These are phyloP conservation scores for Yamadazyma ubonensis DNA, from an alignment of 805 yeast genomes.

Conservation along the genomic window DNA sequence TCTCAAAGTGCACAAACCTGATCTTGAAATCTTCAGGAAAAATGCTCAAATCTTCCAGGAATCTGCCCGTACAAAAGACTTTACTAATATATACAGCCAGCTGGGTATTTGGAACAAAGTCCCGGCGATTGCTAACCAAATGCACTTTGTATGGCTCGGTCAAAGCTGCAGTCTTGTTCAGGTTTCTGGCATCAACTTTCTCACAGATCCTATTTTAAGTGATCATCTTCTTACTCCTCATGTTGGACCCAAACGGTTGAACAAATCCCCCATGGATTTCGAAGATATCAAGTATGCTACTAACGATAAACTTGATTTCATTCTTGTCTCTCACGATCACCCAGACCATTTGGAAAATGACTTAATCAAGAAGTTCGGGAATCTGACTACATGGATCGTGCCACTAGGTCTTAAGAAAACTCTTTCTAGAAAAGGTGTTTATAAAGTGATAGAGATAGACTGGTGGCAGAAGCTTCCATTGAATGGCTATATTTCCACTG, in stretches of 20 bases:
- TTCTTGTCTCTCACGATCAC: conserved; percentile 88
- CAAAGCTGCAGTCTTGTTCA: conserved; percentile 83
- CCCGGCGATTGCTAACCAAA: conserved; percentile 44
- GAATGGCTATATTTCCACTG: conserved; percentile 14
- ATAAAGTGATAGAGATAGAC: conserved; percentile 69
- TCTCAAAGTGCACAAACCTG: conserved; percentile 63
- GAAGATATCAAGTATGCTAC: conserved; percentile 50
- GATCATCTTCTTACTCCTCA: conserved; percentile 59
- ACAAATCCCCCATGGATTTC: conserved; percentile 68
- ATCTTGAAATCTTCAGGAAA: conserved; percentile 42
- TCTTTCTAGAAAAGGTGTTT: conserved; percentile 57
- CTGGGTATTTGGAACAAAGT: conserved; percentile 1
- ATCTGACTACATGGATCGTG: conserved; percentile 75
- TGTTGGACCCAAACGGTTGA: conserved; percentile 83
- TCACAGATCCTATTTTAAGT: conserved; percentile 83
- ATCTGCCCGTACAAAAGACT: conserved; percentile 19
- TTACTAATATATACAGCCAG: conserved; percentile 1
- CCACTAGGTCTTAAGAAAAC: conserved; percentile 73
- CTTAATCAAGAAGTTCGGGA: conserved; percentile 51
- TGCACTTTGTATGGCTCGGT: conserved; percentile 88
- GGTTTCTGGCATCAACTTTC: conserved; percentile 64
- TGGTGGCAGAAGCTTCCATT: conserved; percentile 76
- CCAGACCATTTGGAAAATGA: conserved; percentile 88
- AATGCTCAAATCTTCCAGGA: conserved; percentile 30
- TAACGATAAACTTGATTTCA: conserved; percentile 62